Evolutionary conservation across 352 stramenopile species (phyloP).

Genomic region (Pseudoperonospora humuli): DNA sequence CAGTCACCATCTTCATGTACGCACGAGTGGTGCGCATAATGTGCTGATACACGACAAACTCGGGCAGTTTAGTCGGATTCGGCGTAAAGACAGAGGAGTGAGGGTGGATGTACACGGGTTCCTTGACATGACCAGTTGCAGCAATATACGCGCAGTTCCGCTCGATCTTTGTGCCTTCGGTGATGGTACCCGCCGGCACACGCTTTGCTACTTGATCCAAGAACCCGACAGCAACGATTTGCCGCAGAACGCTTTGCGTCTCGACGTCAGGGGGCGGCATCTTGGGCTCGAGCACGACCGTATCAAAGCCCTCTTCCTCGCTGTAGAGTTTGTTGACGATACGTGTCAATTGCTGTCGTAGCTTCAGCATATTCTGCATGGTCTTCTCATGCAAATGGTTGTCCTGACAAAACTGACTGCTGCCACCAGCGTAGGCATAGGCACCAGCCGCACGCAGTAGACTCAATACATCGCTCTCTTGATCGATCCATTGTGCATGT

Average conservation of each 20-base stretch:
- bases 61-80: constrained; percentile 50
- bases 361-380: constrained; percentile 84
- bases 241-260: constrained; percentile 52
- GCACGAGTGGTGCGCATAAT: constrained; percentile 68
- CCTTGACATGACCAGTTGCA: constrained; percentile 43
- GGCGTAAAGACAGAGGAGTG: constrained; percentile 77
- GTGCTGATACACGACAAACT: constrained; percentile 72
- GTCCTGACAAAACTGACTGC: constrained; percentile 52
- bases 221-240: constrained; percentile 76
- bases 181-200: constrained; percentile 60
- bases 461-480: constrained; percentile 77
- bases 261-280: constrained; percentile 59
- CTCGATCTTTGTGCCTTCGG: constrained; percentile 74
- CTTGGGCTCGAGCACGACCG: constrained; percentile 44
- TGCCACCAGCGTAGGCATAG: constrained; percentile 66
- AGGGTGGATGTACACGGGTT: constrained; percentile 79
- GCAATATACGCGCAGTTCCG: constrained; percentile 75
- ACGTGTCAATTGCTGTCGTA: constrained; percentile 73
- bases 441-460: constrained; percentile 66
- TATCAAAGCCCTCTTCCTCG: constrained; percentile 28
- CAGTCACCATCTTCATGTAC: constrained; percentile 97
- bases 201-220: constrained; percentile 79
- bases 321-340: constrained; percentile 72
- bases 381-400: constrained; percentile 83
- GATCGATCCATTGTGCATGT: constrained; percentile 68